Conservation (phyloP, 108 stramenopile genomes). For the Discostella pseudostelligera region DNA sequence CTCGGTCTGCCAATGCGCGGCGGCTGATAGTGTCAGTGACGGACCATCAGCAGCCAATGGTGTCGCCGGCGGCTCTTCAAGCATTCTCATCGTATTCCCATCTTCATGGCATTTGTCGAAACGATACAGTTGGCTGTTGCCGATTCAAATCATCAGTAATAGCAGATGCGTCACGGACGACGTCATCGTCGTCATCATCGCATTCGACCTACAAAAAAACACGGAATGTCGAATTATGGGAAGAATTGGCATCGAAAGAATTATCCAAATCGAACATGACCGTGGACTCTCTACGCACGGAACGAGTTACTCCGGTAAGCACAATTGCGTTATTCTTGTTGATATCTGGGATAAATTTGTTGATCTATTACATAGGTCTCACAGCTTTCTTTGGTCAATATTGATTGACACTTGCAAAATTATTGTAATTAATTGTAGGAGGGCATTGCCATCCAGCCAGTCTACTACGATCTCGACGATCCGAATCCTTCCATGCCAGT, state of each 20-base stretch:
- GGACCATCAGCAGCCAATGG: too few species aligned
- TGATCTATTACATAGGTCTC: too few species aligned
- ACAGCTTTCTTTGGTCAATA: slow-evolving; percentile 16
- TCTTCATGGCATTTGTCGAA: not conserved
- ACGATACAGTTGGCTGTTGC: not conserved
- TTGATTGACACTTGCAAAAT: too few species aligned
- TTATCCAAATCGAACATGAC: slow-evolving; percentile 54
- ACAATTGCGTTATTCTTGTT: not conserved
- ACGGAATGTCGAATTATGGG: slow-evolving; percentile 57
- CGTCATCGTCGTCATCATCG: not conserved
- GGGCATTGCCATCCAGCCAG: slow-evolving; percentile 90
- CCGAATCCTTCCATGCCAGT: slow-evolving; percentile 71
- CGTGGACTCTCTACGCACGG: slow-evolving; percentile 61
- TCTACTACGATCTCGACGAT: slow-evolving; percentile 83
- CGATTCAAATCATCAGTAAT: not conserved
- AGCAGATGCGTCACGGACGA: not conserved
- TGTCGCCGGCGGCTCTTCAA: too few species aligned
- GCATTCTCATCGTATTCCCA: too few species aligned
- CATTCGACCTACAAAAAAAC: slow-evolving; percentile 24
- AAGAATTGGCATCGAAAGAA: slow-evolving; percentile 67
- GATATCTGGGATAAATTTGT: too few species aligned
- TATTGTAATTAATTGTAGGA: too few species aligned
- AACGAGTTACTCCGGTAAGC: slow-evolving; percentile 65
- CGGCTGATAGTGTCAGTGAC: too few species aligned
- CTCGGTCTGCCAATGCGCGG: too few species aligned